Base-by-base conservation (phyloP, 305 asterid species). In the Withania somnifera region DNA sequence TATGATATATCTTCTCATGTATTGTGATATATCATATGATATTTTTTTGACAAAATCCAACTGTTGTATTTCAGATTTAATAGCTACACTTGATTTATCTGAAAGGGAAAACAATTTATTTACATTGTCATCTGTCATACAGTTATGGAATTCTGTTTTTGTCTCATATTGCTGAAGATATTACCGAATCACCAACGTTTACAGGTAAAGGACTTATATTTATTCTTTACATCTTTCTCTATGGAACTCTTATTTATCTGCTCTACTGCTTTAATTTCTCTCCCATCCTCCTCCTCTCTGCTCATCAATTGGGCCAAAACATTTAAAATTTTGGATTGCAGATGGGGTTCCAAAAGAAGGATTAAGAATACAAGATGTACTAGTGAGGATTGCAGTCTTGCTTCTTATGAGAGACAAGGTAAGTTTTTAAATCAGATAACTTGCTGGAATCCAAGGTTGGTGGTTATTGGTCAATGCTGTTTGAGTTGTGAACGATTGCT, bases 271-370 rank as follows among this genome's bases (percentile, higher is more conserved):
- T 50, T 75, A 75, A n/a, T 50, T 77, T 75, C 63, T 73, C 45
- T 51, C 36, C 78, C 20, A 19, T 19, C 52, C 73, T n/a, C 54
- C 76, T n/a, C 30, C 61, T 28, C 40, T 75, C 28, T 73, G 61
- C 30, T 0, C 80, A 9, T 34, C 80, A 26, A 17, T 75, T 75
- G 11, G 63, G 45, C 51, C 26, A 75, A 17, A 47, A 19, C 63
- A 45, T 45, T 73, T 73, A 73, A 71, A 14, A 47, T 47, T 50
- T 50, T 86, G 82, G 86, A 75, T 82, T 88, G 90, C 93, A 95
- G 99, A 94, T 90, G 97, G 97, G 87, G 99, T 95, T 81, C 99
- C 99, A 53, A 95, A 95, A 90, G 99, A 94, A 90, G 99, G 99
- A 84, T 88, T 95, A 30, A 86, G 98, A 86, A 91, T 93, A 87